phyloP scores from a whole-genome alignment of 176 grass and related monocot species.

The Avena eriantha region DNA sequence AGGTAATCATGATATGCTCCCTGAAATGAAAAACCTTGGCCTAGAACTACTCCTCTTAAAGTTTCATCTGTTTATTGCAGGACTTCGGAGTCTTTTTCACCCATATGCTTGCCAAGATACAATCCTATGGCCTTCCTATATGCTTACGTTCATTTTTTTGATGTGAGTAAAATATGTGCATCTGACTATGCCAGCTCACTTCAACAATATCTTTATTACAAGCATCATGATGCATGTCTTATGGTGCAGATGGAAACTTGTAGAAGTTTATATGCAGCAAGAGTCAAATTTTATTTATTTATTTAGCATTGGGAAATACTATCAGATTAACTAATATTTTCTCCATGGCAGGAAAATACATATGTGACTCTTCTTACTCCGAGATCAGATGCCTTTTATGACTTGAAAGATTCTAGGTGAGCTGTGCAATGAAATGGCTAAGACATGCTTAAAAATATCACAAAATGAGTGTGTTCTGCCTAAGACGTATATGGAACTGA shows the following conservation, averaged over 20 bases:
- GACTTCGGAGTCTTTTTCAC: conserved; percentile 95
- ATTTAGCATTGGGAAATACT: background rate
- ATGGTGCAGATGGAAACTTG: background rate
- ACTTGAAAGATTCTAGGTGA: conserved; percentile 96
- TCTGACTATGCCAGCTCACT: background rate
- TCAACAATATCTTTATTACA: background rate
- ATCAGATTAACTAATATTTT: conserved; percentile 42
- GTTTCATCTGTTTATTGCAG: conserved; percentile 51
- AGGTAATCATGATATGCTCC: conserved; percentile 58
- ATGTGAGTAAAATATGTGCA: conserved; percentile 73
- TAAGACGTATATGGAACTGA: conserved; percentile 38
- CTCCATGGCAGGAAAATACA: conserved; percentile 72
- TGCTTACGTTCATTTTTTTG: conserved; percentile 95
- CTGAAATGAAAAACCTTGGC: conserved; percentile 30
- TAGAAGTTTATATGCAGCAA: conserved; percentile 3
- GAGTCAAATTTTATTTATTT: background rate
- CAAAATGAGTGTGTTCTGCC: background rate
- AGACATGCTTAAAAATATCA: conserved; percentile 29
- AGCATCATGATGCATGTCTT: conserved; percentile 14
- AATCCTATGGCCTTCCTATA: conserved; percentile 97
- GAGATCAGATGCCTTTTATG: conserved; percentile 89
- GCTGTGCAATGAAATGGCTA: conserved; percentile 36
- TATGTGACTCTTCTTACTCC: conserved; percentile 81
- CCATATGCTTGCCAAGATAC: conserved; percentile 99
- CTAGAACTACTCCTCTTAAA: conserved; percentile 37